Base-by-base conservation (phyloP, 2,329 filamentous ascomycete species). In the Fusarium irregulare region DNA sequence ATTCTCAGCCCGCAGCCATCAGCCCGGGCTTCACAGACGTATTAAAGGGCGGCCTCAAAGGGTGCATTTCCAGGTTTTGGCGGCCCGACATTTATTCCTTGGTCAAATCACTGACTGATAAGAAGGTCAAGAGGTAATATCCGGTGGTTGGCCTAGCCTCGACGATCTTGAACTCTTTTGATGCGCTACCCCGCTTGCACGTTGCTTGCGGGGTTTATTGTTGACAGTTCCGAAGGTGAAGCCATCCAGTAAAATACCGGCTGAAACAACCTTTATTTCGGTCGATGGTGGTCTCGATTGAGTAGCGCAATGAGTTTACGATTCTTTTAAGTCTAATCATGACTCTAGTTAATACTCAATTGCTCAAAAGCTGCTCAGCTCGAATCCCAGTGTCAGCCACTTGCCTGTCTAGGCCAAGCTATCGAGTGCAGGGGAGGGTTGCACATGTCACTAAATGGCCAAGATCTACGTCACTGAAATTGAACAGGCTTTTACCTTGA, bases 31-130 rank as follows among this genome's bases (percentile, higher is more conserved):
- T 47, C 7, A 34, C 32, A 32, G 23, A 56, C 51, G 8, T 68
- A 63, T 63, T 70, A 56, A 66, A 50, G 27, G 42, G 47, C 27
- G 37, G 18, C 44, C 13, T 37, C 28, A 30, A 7, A n/a, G 14
- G 18, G 2, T 34, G 34, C 37, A 12, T 10, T 27, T 23, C 23
- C 45, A 51, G 28, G 49, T 46, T 48, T 2, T 7, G 37, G 21
- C 67, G 67, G 67, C 50, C 67, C 67, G 67, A 64, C 32, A 28
- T n/a, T 70, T 70, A 27, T 56, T 53, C 66, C 67, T 51, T 42
- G n/a, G 21, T 30, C 30, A 54, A 20, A 40, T 41, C 16, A 10
- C 37, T 60, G 61, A 49, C 47, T 60, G 61, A 55, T 54, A 40
- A 14, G 37, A 45, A 7, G 23, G 14, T 28, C 10, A 32, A 32